Evolutionary conservation across 1,284 basidiomycete genomes (phyloP).

Genomic region (Ceratobasidium sp.): DNA sequence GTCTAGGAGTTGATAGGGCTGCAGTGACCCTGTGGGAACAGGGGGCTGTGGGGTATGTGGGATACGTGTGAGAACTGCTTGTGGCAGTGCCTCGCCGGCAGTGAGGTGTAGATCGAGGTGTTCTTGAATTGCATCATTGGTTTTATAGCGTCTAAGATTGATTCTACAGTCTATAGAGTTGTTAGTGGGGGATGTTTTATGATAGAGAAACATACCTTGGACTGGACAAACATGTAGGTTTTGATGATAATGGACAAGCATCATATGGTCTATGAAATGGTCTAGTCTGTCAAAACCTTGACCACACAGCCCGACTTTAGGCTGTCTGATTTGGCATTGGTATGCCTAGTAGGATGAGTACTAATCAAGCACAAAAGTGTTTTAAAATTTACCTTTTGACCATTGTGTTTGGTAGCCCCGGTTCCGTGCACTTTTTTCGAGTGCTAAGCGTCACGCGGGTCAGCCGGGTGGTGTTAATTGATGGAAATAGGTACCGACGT

Average conservation of each 20-base stretch:
- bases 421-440: background rate
- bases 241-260: background rate
- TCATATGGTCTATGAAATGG: background rate
- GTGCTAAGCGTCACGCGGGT: constrained; percentile 8
- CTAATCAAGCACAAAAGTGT: background rate
- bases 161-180: constrained; percentile 9
- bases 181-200: background rate
- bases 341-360: background rate
- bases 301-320: background rate
- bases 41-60: background rate
- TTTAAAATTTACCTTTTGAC: background rate
- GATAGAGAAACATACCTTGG: background rate
- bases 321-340: background rate
- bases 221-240: constrained; percentile 7
- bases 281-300: background rate
- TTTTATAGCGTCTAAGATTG: constrained; percentile 1
- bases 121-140: background rate
- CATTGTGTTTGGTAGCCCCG: background rate
- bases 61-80: background rate
- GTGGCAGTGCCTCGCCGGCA: background rate
- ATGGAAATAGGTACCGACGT: background rate
- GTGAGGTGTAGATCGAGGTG: constrained; percentile 8
- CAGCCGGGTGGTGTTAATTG: background rate
- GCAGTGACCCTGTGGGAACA: background rate
- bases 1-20: background rate